Evolutionary conservation across 306 rosid species (phyloP).

Genomic region (Ceratonia siliqua): DNA sequence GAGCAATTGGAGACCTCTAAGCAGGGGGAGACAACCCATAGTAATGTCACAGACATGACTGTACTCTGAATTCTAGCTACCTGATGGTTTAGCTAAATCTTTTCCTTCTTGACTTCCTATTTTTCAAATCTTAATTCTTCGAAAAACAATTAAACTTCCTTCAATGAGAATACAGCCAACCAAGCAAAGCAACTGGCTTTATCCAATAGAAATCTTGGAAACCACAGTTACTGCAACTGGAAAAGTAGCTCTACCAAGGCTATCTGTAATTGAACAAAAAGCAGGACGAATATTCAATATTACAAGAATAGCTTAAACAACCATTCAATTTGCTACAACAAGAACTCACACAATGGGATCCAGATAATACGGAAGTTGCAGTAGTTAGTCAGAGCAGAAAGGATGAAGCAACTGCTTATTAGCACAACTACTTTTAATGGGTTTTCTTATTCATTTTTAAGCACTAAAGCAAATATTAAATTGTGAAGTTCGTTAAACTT

Average conservation of each 20-base stretch:
- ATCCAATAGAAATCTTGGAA: constrained; percentile 27
- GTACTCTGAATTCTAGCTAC: constrained; percentile 24
- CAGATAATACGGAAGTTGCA: constrained; percentile 1
- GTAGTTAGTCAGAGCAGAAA: constrained; percentile 11
- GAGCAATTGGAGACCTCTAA: constrained; percentile 48
- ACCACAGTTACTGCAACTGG: constrained; percentile 19
- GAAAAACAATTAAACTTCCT: constrained; percentile 19
- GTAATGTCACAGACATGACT: constrained; percentile 62
- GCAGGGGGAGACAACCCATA: constrained; percentile 49
- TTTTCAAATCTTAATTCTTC: constrained; percentile 22
- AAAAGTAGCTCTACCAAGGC: constrained; percentile 26
- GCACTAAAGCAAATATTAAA: constrained; percentile 9
- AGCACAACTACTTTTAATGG: not conserved
- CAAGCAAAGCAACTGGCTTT: constrained; percentile 25
- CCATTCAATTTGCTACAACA: constrained; percentile 22
- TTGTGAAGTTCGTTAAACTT: constrained; percentile 23
- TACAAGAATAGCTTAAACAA: not conserved
- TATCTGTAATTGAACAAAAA: constrained; percentile 37
- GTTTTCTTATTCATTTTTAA: constrained; percentile 1
- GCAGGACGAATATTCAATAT: constrained; percentile 25
- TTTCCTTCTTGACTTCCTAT: constrained; percentile 15
- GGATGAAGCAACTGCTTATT: constrained; percentile 18
- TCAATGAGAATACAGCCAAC: constrained; percentile 18
- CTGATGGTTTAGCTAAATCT: constrained; percentile 10
- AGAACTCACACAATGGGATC: constrained; percentile 38